Base-by-base conservation (phyloP, 192 early-diverging fungal species). In the Backusella parvicylindrica region DNA sequence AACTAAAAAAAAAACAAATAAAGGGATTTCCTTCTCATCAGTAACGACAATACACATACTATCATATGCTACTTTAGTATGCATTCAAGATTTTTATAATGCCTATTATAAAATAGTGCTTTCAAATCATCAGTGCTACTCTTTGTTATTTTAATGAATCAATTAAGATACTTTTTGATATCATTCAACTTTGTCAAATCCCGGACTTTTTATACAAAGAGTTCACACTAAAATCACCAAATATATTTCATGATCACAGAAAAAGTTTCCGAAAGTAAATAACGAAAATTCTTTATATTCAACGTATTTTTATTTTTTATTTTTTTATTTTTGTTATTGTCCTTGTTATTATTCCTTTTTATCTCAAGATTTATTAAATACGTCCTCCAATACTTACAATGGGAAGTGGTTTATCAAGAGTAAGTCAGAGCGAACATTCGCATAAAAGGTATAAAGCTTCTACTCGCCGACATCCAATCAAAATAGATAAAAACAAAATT, bases 381-480 rank as follows among this genome's bases (percentile, higher is more conserved):
- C 23, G 28, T 60, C 53, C 13, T 15, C 13, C 26, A 6, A 50
- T 3, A 50, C 16, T 18, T 36, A 63, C 18, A 23, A 72, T 72
- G 72, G 72, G 72, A 28, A 36, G 36, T 18, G 64, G 60, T 65
- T 28, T 73, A 28, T 73, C 72, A 26, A 73, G 49, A 73, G 72
- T 73, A 31, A 73, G 38, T 40, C 64, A 63, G 40, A 26, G 35
- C 37, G 72, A 65, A 21, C 35, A 32, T 40, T 73, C 37, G 7
- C 26, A 63, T 64, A 73, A 73, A 65, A 26, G 64, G 26, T 23
- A 26, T 15, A 40, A 70, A 38, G 23, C 30, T 21, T 16, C 32
- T n/a, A 15, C 23, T 7, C 71, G 50, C 56, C 71, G 71, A 37
- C 37, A 31, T 6, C 37, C 21, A 43, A 31, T 73, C n/a, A 73